Evolutionary conservation across 495 filamentous ascomycete species (phyloP).

Genomic region (Aspergillus cavernicola): DNA sequence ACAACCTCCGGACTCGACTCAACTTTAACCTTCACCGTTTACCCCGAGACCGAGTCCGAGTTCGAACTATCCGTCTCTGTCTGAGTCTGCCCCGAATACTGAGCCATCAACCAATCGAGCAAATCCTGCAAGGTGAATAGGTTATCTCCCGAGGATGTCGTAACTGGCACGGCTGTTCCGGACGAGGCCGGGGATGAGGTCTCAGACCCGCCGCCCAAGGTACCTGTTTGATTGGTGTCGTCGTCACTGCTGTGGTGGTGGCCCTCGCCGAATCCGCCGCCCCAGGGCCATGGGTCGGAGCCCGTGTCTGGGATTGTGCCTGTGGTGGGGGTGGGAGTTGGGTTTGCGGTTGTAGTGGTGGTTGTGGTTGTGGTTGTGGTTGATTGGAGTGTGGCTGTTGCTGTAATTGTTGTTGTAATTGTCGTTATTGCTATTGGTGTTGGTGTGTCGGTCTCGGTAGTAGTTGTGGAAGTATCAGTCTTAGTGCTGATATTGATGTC

Average conservation of each 20-base stretch:
- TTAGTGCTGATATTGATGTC: not conserved
- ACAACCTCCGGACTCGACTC: too few relatives aligned
- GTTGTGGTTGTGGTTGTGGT: not conserved
- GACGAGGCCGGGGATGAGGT: not conserved
- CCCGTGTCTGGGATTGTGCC: not conserved
- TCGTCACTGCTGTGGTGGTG: not conserved
- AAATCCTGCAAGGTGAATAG: slow-evolving; percentile 3
- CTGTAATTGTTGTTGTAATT: not conserved
- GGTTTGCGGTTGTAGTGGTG: not conserved
- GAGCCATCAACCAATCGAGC: slow-evolving; percentile 1
- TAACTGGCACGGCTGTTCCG: not conserved
- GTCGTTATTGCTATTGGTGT: not conserved
- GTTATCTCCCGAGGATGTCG: not conserved
- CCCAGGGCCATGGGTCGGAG: not conserved
- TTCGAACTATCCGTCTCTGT: not conserved
- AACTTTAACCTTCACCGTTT: too few relatives aligned
- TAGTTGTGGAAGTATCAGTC: not conserved
- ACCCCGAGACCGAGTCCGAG: not conserved
- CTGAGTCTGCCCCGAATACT: slow-evolving; percentile 1
- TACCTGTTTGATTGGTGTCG: not conserved
- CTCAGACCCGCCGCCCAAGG: not conserved
- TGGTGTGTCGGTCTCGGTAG: not conserved
- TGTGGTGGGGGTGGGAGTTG: not conserved
- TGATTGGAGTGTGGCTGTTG: not conserved
- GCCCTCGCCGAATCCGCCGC: not conserved